Percentiles rank a stretch among this genome's conserved stretches.
These are phyloP conservation scores for Deinandra increscens DNA, from an alignment of 129 eudicot species.

Conservation along the genomic window DNA sequence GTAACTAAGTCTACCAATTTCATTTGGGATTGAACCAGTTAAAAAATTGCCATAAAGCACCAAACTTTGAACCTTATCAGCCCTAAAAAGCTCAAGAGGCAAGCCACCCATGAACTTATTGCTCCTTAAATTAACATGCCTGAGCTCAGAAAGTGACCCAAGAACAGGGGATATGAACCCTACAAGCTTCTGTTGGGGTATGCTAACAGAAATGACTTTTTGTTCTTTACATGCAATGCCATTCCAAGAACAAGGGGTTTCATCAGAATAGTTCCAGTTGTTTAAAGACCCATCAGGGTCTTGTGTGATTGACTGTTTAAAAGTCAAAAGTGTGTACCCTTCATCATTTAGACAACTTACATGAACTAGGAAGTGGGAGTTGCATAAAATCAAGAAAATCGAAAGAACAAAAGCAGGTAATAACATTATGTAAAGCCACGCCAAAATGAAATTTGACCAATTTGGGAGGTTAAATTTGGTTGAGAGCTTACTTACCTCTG, in stretches of 20 bases:
- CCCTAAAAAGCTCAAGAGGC: slow-evolving; percentile 69
- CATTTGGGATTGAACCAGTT: slow-evolving; percentile 76
- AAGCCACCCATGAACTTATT: slow-evolving; percentile 66
- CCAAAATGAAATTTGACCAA: slow-evolving; percentile 19
- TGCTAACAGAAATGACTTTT: slow-evolving; percentile 82
- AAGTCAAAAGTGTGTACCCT: slow-evolving; percentile 73
- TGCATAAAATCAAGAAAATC: slow-evolving; percentile 42
- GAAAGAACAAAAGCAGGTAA: slow-evolving; percentile 48
- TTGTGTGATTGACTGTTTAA: slow-evolving; percentile 62
- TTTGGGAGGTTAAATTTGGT: slow-evolving; percentile 24
- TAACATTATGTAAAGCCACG: slow-evolving; percentile 35
- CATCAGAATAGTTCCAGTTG: slow-evolving; percentile 82
- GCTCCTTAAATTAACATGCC: slow-evolving; percentile 81
- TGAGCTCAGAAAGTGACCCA: slow-evolving; percentile 71
- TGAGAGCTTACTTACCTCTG: slow-evolving; percentile 19
- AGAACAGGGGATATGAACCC: slow-evolving; percentile 74
- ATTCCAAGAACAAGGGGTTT: slow-evolving; percentile 98
- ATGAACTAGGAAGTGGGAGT: slow-evolving; percentile 36
- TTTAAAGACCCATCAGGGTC: slow-evolving; percentile 83
- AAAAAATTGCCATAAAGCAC: slow-evolving; percentile 82
- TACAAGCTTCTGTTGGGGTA: slow-evolving; percentile 73
- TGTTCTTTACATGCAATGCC: slow-evolving; percentile 81
- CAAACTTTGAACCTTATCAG: slow-evolving; percentile 85
- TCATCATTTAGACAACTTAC: slow-evolving; percentile 64
- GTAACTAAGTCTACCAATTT: slow-evolving; percentile 64